Conservation (phyloP, 148 eudicot species). For the Cornus suecica region DNA sequence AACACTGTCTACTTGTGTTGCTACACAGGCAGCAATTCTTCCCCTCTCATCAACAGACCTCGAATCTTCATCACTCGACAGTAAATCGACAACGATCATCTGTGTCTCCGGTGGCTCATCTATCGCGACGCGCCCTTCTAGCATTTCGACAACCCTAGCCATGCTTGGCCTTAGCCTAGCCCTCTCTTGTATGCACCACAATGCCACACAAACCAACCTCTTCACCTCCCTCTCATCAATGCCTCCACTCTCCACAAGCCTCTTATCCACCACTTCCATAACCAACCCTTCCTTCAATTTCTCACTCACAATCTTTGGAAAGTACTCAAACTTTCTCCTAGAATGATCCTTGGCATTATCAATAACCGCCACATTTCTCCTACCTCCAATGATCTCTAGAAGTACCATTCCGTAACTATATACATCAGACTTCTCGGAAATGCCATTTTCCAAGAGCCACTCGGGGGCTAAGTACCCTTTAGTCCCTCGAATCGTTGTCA, state of each 20-base stretch:
- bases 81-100: constrained; percentile 62
- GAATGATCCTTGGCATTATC: constrained; percentile 27
- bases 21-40: constrained; percentile 28
- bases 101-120: constrained; percentile 66
- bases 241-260: constrained; percentile 38
- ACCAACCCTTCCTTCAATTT: constrained; percentile 52
- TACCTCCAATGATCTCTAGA: constrained; percentile 74
- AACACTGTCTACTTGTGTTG: constrained; percentile 13
- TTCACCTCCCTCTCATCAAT: constrained; percentile 53
- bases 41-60: constrained; percentile 17
- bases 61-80: constrained; percentile 29
- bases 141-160: constrained; percentile 76
- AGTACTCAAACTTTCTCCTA: constrained; percentile 44
- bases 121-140: constrained; percentile 49
- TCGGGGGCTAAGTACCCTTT: constrained; percentile 93
- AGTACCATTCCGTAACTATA: constrained; percentile 85
- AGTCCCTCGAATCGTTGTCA: constrained; percentile 70
- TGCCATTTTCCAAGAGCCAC: constrained; percentile 67
- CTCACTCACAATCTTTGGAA: constrained; percentile 63
- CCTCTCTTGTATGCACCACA: constrained; percentile 90
- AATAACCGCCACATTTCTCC: constrained; percentile 40
- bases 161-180: constrained; percentile 70
- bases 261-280: constrained; percentile 61
- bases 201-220: constrained; percentile 51
- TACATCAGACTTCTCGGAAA: constrained; percentile 72